phyloP scores from a whole-genome alignment of 352 stramenopile genomes.

The Peronospora destructor region DNA sequence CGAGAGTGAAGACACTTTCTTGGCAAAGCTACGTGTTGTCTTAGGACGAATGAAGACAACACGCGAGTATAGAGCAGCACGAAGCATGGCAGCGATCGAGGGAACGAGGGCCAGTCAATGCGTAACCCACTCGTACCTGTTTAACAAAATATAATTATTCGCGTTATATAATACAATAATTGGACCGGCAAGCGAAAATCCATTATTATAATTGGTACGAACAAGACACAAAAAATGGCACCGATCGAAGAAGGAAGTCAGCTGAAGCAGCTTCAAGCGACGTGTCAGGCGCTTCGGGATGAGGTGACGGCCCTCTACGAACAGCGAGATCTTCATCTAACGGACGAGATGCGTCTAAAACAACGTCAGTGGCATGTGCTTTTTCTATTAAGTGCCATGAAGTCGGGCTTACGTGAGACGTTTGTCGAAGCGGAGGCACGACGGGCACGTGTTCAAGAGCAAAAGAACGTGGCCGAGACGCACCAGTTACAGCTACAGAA shows the following conservation, averaged over 20 bases:
- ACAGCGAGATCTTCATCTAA: slow-evolving; percentile 10
- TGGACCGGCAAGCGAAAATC: too few species aligned
- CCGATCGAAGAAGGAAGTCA: slow-evolving; percentile 8
- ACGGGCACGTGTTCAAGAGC: slow-evolving; percentile 54
- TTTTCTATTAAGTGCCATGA: slow-evolving; percentile 48
- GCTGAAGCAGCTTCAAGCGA: slow-evolving; percentile 48
- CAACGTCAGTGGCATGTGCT: slow-evolving; percentile 51
- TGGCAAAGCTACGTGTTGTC: slow-evolving; percentile 21
- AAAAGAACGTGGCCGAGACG: slow-evolving; percentile 67
- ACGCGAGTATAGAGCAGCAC: slow-evolving; percentile 13
- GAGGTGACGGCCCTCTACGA: slow-evolving; percentile 37
- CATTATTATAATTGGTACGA: too few species aligned
- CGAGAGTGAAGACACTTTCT: slow-evolving; percentile 10
- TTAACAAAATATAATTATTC: too few species aligned
- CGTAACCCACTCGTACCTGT: background rate
- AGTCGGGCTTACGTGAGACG: slow-evolving; percentile 51
- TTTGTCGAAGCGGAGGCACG: slow-evolving; percentile 64
- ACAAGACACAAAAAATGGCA: slow-evolving; percentile 4
- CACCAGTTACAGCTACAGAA: slow-evolving; percentile 80
- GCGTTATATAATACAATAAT: too few species aligned
- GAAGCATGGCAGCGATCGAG: slow-evolving; percentile 8
- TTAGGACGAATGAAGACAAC: slow-evolving; percentile 8
- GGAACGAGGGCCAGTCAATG: background rate
- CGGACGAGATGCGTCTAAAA: slow-evolving; percentile 41
- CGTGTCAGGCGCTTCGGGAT: slow-evolving; percentile 38